phyloP scores from a whole-genome alignment of 129 eudicot species.

The Deinandra increscens region DNA sequence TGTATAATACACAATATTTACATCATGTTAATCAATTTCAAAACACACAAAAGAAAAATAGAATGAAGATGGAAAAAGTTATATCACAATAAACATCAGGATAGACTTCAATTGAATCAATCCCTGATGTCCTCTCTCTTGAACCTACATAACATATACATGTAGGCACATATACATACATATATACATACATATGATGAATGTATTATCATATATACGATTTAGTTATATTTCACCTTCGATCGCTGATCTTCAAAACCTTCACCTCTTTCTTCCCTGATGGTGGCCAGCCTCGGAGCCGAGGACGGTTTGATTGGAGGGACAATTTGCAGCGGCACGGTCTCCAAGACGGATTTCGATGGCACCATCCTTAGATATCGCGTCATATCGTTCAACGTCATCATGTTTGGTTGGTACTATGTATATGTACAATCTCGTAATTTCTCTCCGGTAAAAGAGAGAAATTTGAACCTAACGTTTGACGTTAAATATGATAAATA shows the following conservation, averaged over 20 bases:
- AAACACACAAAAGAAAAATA: constrained; percentile 9
- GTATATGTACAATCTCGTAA: constrained; percentile 27
- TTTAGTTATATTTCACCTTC: constrained; percentile 7
- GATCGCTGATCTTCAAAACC: constrained; percentile 37
- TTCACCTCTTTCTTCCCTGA: constrained; percentile 49
- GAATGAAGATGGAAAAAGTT: constrained; percentile 18
- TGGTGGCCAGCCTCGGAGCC: constrained; percentile 54
- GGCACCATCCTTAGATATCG: constrained; percentile 39
- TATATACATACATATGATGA: constrained; percentile 14
- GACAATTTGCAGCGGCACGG: constrained; percentile 43
- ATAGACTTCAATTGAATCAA: constrained; percentile 25
- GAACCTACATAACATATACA: constrained; percentile 21
- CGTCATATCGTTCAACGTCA: constrained; percentile 43
- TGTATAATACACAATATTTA: constrained; percentile 24
- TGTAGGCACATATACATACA: no score
- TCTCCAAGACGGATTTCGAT: constrained; percentile 33
- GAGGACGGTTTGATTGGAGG: constrained; percentile 40
- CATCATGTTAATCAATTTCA: constrained; percentile 16
- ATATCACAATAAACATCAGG: constrained; percentile 30
- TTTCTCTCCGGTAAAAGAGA: constrained; percentile 39
- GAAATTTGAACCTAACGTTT: constrained; percentile 27
- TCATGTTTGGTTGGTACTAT: constrained; percentile 34
- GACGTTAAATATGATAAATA: not conserved
- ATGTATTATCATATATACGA: no score
- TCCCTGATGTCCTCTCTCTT: constrained; percentile 24